Conservation (phyloP, 2,329 filamentous ascomycete species). For the Diaporthe longicolla region DNA sequence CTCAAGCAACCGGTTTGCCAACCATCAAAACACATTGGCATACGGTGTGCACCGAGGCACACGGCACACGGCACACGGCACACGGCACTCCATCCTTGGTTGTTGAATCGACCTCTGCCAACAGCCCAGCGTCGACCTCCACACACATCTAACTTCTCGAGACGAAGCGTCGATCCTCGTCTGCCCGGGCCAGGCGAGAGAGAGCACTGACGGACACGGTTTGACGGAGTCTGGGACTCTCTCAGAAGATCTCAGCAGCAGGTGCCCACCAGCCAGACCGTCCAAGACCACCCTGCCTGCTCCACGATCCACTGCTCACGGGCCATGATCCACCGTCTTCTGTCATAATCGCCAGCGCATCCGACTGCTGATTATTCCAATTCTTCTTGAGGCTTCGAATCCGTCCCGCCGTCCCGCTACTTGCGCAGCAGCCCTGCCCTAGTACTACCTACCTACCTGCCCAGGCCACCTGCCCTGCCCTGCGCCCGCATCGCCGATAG, state of each 20-base stretch:
- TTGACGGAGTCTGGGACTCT: neutral
- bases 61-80: neutral
- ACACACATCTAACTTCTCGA: neutral
- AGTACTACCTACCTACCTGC: too few relatives aligned
- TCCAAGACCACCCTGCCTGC: constrained; percentile 25
- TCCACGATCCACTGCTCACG: constrained; percentile 35
- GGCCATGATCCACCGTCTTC: constrained; percentile 31
- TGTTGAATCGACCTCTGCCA: neutral
- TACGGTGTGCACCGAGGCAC: neutral
- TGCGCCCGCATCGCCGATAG: constrained; percentile 31
- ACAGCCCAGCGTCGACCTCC: constrained; percentile 2
- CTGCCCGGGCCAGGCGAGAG: constrained; percentile 5
- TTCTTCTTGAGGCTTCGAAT: constrained; percentile 34
- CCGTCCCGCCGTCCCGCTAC: constrained; percentile 5
- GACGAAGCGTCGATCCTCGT: constrained; percentile 19
- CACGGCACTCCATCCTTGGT: neutral
- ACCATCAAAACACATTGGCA: neutral
- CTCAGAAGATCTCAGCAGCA: constrained; percentile 1
- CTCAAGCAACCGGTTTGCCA: constrained; percentile 2
- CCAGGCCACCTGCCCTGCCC: neutral
- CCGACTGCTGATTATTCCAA: constrained; percentile 29
- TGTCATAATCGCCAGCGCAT: constrained; percentile 36
- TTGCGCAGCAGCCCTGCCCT: constrained; percentile 5
- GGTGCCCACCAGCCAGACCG: constrained; percentile 24
- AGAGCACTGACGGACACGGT: neutral